Percentiles rank a stretch among this genome's conserved stretches.
These are phyloP conservation scores for Zoysia pacifica DNA, from an alignment of 176 grass and related monocot species.

Conservation along the genomic window DNA sequence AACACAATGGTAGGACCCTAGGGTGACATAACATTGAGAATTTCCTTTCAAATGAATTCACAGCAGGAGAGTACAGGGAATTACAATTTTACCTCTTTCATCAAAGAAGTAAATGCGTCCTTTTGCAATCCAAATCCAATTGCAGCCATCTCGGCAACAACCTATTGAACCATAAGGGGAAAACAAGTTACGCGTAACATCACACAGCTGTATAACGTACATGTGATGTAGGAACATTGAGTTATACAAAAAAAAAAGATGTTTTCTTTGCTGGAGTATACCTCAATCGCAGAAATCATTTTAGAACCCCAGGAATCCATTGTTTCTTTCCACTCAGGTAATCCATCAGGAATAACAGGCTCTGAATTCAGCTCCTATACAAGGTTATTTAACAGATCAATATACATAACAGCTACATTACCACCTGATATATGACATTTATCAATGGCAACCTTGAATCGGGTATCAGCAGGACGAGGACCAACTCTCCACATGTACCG, in stretches of 20 bases:
- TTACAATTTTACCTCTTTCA: slow-evolving; percentile 73
- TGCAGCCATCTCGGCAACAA: slow-evolving; percentile 94
- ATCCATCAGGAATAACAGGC: slow-evolving; percentile 89
- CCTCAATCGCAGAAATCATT: slow-evolving; percentile 95
- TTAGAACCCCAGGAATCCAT: slow-evolving; percentile 97
- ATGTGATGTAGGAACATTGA: background rate
- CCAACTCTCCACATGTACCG: slow-evolving; percentile 99
- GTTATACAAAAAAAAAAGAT: background rate
- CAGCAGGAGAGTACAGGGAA: background rate
- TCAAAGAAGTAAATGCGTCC: slow-evolving; percentile 93
- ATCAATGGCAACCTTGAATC: slow-evolving; percentile 62
- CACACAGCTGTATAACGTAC: no score
- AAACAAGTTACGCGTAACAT: background rate
- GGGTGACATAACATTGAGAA: background rate
- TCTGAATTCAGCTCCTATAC: slow-evolving; percentile 87
- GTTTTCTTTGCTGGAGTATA: background rate
- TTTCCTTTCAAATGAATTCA: background rate
- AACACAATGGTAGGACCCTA: slow-evolving; percentile 5
- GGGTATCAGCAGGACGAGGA: slow-evolving; percentile 67
- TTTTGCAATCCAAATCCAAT: slow-evolving; percentile 86
- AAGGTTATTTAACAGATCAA: slow-evolving; percentile 17
- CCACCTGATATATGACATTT: background rate
- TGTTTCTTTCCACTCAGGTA: slow-evolving; percentile 92
- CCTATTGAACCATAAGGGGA: slow-evolving; percentile 40
- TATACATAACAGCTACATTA: background rate